Evolutionary conservation across 1,284 basidiomycete species (phyloP), one percentile per base, ranked within the genome.

Genomic region (Gymnopus androsaceus): DNA sequence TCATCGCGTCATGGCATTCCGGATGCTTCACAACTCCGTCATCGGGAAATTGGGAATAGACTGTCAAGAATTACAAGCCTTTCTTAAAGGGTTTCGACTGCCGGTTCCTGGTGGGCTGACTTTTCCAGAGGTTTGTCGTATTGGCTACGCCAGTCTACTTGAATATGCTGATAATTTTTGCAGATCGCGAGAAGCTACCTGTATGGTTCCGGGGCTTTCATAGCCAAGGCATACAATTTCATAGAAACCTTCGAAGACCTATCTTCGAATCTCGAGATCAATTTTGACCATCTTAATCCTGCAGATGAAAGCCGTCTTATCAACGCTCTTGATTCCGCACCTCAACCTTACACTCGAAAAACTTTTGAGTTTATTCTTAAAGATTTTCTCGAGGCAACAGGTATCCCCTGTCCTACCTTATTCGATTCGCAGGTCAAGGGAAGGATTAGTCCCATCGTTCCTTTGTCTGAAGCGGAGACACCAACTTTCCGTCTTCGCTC

Each of bases 351-450:
- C 7, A 5, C 15, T 17, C 5, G 23, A 14, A 15, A 14, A 33
- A 30, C 21, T 17, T 21, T 52, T 27, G 23, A 15, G 14, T 15
- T 17, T n/a, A 21, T 54, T 17, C 23, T 54, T 12, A 4, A 45
- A 6, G 40, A 36, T n/a, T 54, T 54, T 17, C 23, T 54, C n/a
- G 41, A 45, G 19, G 51, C n/a, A 3, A 17, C 9, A 21, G 51
- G 51, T 1, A 14, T 33, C 1, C 51, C 51, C 3, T 44, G 25
- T 23, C 31, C 42, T 5, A n/a, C 8, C n/a, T 28, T 45, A 19
- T 25, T 52, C 15, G 12, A 40, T 4, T 19, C 7, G 15, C n/a
- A n/a, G n/a, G 6, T 41, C 6, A 25, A 41, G 27, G 51, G 21
- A 14, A 15, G 51, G 3, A 44, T 46, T 21, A n/a, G 38, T 27